Conservation (phyloP, 1,284 basidiomycete genomes). For the Ceratobasidium sp. region DNA sequence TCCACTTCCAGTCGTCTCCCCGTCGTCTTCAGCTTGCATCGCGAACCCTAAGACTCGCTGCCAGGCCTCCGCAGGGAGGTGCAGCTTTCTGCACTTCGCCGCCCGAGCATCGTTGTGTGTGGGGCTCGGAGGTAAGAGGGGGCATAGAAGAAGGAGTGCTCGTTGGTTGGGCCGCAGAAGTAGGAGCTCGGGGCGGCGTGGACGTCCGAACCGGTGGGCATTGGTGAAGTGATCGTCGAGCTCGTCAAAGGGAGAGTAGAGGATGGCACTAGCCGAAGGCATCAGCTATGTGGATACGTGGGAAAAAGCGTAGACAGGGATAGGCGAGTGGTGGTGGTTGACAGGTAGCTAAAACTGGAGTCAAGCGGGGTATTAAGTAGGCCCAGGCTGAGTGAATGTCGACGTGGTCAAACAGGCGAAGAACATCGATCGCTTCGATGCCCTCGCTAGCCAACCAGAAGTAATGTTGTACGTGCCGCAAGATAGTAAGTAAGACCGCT, state of each 20-base stretch:
- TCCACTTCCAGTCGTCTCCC: neutral
- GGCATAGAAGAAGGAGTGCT: conserved; percentile 27
- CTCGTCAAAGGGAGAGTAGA: conserved; percentile 40
- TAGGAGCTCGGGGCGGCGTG: conserved; percentile 22
- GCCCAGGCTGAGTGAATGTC: no score
- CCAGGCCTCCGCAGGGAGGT: conserved; percentile 79
- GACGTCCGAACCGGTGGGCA: conserved; percentile 35
- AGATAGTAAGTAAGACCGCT: neutral
- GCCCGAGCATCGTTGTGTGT: conserved; percentile 8
- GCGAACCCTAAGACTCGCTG: conserved; percentile 66
- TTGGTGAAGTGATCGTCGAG: conserved; percentile 41
- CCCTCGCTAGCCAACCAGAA: conserved; percentile 17
- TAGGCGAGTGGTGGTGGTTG: no score
- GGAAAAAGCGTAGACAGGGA: neutral
- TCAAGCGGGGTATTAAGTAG: neutral
- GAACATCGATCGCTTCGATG: conserved; percentile 13
- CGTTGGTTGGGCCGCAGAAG: conserved; percentile 32
- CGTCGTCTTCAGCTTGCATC: conserved; percentile 53
- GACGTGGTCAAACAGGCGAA: conserved; percentile 10
- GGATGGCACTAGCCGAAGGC: conserved; percentile 25
- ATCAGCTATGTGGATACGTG: neutral
- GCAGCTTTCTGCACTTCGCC: conserved; percentile 52
- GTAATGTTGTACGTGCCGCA: neutral
- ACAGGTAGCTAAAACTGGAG: no score
- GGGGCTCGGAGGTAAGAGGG: conserved; percentile 28